These are phyloP conservation scores for Mycena polygramma DNA, from an alignment of 768 basidiomycete genomes.

Conservation along the genomic window DNA sequence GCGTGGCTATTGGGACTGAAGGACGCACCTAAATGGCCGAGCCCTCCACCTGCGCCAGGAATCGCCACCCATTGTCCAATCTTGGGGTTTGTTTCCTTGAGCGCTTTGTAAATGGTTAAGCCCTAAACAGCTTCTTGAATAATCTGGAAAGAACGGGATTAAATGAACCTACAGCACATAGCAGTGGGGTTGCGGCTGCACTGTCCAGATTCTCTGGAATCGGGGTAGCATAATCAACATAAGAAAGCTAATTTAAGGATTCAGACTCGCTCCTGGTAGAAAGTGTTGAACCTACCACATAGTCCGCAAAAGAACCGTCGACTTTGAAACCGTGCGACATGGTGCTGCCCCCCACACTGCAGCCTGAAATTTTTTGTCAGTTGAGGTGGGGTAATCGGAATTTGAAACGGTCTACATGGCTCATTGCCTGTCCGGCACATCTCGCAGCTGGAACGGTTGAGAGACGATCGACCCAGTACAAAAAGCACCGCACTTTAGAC, in stretches of 20 bases:
- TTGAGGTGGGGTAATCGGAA: neutral
- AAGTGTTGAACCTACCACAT: constrained; percentile 56
- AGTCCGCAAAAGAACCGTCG: constrained; percentile 80
- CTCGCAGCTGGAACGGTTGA: constrained; percentile 62
- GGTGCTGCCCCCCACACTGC: constrained; percentile 51
- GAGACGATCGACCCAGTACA: neutral
- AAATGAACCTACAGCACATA: constrained; percentile 70
- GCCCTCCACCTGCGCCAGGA: constrained; percentile 82
- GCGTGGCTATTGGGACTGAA: neutral
- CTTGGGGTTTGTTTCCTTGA: constrained; percentile 71
- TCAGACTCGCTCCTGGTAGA: constrained; percentile 6
- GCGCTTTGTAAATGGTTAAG: constrained; percentile 84
- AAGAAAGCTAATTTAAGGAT: constrained; percentile 63
- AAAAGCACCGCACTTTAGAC: constrained; percentile 48
- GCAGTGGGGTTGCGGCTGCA: constrained; percentile 74
- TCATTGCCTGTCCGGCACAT: constrained; percentile 79
- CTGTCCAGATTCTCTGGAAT: constrained; percentile 78
- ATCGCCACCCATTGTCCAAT: constrained; percentile 83
- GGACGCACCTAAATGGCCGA: constrained; percentile 76
- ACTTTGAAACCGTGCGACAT: constrained; percentile 71
- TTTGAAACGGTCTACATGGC: constrained; percentile 41
- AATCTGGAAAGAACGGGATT: neutral
- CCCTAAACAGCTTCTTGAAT: constrained; percentile 56
- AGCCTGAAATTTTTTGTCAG: constrained; percentile 53
- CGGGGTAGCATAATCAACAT: constrained; percentile 76